A percentile compares a stretch with the other conserved stretches of the same genome.
phyloP scores from a whole-genome alignment of 345 rosid species.

The Pistacia vera region DNA sequence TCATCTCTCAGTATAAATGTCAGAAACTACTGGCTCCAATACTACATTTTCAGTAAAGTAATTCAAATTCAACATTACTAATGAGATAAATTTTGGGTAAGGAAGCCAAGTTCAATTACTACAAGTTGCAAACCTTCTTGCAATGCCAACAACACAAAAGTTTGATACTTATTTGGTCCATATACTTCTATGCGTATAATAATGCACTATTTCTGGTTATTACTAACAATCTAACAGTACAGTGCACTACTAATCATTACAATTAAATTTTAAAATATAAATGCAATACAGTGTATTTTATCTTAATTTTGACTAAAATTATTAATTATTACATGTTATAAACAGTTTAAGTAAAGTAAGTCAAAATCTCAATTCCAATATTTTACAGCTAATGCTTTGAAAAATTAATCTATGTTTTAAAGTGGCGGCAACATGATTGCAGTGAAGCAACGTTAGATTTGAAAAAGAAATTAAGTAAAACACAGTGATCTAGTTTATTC shows the following conservation, averaged over 20 bases:
- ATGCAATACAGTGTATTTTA: neutral
- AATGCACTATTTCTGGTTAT: neutral
- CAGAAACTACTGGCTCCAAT: neutral
- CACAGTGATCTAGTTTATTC: conserved; percentile 4
- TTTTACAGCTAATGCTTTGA: neutral
- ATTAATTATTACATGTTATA: neutral
- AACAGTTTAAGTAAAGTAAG: neutral
- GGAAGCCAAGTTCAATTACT: neutral
- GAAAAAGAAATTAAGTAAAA: neutral
- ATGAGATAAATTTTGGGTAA: neutral
- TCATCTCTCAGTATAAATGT: neutral
- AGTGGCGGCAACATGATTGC: neutral
- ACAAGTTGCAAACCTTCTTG: neutral
- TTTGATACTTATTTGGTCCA: too few species aligned
- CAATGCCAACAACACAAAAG: neutral
- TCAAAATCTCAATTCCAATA: neutral
- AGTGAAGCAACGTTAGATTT: neutral
- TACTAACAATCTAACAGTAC: neutral
- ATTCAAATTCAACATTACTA: neutral
- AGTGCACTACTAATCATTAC: neutral
- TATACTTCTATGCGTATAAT: neutral
- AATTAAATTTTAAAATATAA: neutral
- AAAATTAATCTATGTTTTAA: neutral
- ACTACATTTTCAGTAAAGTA: neutral
- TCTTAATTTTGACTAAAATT: neutral